Conservation (phyloP, 164 flowering plant genomes). For the Protea cynaroides region DNA sequence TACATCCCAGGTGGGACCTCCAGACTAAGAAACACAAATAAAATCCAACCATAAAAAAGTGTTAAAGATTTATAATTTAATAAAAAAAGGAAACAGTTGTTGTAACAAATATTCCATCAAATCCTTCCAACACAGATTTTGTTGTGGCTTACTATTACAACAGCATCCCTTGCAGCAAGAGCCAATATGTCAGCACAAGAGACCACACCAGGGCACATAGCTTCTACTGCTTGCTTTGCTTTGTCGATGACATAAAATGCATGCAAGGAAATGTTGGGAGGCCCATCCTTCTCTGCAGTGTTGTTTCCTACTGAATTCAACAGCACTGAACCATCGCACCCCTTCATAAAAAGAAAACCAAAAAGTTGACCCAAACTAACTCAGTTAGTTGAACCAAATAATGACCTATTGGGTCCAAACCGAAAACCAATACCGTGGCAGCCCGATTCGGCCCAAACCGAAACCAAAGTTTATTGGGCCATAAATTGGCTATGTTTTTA, state of each 20-base stretch:
- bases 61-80: not conserved
- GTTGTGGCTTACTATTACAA: conserved; percentile 41
- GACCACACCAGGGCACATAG: conserved; percentile 74
- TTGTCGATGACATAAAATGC: conserved; percentile 75
- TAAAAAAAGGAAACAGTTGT: not conserved
- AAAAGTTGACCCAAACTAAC: not conserved
- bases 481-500: too few relatives aligned
- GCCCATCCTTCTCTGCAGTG: conserved; percentile 81
- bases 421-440: too few relatives aligned
- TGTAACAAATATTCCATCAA: not conserved
- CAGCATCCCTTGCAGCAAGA: conserved; percentile 80
- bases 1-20: conserved; percentile 85
- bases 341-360: conserved; percentile 27
- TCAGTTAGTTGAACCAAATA: too few relatives aligned
- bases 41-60: conserved; percentile 1
- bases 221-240: conserved; percentile 63
- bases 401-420: too few relatives aligned
- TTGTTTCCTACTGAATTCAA: conserved; percentile 41
- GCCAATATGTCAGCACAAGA: conserved; percentile 92
- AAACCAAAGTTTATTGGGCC: too few relatives aligned
- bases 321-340: conserved; percentile 75
- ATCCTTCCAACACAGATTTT: too few relatives aligned
- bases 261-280: conserved; percentile 75
- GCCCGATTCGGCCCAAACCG: too few relatives aligned
- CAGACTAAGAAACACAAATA: conserved; percentile 36